phyloP scores from a whole-genome alignment of 2,329 filamentous ascomycete genomes.

The Didymella exigua region DNA sequence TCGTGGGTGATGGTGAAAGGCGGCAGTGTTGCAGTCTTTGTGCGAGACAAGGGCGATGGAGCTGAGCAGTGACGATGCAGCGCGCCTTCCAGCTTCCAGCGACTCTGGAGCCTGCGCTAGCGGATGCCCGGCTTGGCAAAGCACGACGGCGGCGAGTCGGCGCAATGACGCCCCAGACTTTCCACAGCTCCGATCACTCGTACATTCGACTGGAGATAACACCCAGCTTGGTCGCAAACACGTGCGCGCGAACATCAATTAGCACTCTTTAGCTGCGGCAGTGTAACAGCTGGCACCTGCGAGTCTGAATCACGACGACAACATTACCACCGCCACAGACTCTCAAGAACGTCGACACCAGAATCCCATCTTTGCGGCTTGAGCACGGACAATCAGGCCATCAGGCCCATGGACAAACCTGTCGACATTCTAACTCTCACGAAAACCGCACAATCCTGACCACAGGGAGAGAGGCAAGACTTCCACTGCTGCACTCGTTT shows the following conservation, averaged over 20 bases:
- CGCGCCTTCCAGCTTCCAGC: constrained; percentile 9
- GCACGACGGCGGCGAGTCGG: background rate
- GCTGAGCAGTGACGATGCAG: constrained; percentile 13
- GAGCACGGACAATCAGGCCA: constrained; percentile 5
- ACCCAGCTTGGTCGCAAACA: background rate
- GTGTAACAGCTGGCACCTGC: background rate
- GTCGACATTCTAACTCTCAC: background rate
- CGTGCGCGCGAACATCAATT: background rate
- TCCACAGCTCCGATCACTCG: background rate
- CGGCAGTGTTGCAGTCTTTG: constrained; percentile 3
- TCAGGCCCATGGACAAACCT: background rate
- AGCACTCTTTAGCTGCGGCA: background rate
- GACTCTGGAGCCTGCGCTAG: constrained; percentile 9
- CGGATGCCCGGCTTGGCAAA: constrained; percentile 14
- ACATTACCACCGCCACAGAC: background rate
- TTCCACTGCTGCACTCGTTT: background rate
- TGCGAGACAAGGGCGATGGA: constrained; percentile 14
- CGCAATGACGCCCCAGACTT: constrained; percentile 4
- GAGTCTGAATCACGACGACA: background rate
- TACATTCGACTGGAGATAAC: background rate
- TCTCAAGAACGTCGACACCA: background rate
- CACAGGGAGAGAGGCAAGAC: background rate
- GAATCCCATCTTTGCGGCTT: constrained; percentile 2
- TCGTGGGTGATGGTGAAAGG: constrained; percentile 9
- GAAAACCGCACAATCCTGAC: background rate